Conservation (phyloP, 2,329 filamentous ascomycete genomes). For the Microdochium bolleyi region DNA sequence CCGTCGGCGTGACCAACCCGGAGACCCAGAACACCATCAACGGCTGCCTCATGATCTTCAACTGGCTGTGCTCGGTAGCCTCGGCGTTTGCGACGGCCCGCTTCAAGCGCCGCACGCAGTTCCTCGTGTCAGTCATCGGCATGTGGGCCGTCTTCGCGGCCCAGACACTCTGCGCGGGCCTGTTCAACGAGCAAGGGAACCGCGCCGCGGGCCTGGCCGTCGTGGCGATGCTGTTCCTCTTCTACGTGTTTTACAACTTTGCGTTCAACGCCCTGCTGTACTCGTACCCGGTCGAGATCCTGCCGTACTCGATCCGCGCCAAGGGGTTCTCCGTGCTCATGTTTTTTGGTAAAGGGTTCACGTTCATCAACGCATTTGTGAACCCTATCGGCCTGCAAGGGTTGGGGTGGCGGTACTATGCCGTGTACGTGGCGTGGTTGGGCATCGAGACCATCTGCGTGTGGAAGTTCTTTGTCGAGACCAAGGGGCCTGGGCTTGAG, state of each 20-base stretch:
- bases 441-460: conserved; percentile 14
- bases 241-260: conserved; percentile 22
- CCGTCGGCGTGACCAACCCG: conserved; percentile 10
- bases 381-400: conserved; percentile 26
- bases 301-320: conserved; percentile 11
- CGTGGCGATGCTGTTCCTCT: conserved; percentile 27
- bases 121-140: conserved; percentile 27
- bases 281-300: conserved; percentile 20
- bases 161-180: conserved; percentile 28
- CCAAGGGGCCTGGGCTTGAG: conserved; percentile 22
- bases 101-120: conserved; percentile 32
- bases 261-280: conserved; percentile 19
- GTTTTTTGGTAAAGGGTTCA: conserved; percentile 26
- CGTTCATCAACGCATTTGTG: conserved; percentile 23
- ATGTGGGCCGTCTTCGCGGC: conserved; percentile 35
- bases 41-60: conserved; percentile 21
- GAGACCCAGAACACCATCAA: conserved; percentile 29
- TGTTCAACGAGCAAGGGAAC: conserved; percentile 21
- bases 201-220: conserved; percentile 24
- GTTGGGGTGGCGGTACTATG: conserved; percentile 31
- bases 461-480: conserved; percentile 21
- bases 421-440: conserved; percentile 26
- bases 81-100: conserved; percentile 30
- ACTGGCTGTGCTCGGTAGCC: conserved; percentile 23
- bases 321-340: conserved; percentile 25